Conservation (phyloP, 1,139 yeast genomes). For the Eremothecium gossypii region DNA sequence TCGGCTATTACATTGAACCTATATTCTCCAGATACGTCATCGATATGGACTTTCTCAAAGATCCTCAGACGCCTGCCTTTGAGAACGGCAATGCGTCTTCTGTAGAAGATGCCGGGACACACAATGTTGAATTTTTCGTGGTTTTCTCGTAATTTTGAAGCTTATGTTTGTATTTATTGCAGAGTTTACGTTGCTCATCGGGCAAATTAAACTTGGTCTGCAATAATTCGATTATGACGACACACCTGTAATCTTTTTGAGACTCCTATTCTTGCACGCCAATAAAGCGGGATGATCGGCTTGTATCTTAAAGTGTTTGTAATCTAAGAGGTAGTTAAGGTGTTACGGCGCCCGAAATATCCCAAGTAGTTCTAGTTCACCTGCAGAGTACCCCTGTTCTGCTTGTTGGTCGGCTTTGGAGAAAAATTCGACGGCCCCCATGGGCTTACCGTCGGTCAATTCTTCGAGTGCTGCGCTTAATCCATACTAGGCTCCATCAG, state of each 20-base stretch:
- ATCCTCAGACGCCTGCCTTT: too few relatives aligned
- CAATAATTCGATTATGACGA: too few relatives aligned
- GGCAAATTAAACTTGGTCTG: too few relatives aligned
- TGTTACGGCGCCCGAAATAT: slow-evolving; percentile 8
- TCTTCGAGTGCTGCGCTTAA: slow-evolving; percentile 16
- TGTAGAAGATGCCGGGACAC: too few relatives aligned
- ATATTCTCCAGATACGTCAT: too few relatives aligned
- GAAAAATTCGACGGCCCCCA: slow-evolving; percentile 14
- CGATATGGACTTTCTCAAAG: too few relatives aligned
- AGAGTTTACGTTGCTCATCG: too few relatives aligned
- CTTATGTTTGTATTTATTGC: neutral
- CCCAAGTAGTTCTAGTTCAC: slow-evolving; percentile 12
- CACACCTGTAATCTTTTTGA: too few relatives aligned
- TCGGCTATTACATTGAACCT: too few relatives aligned
- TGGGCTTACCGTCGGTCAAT: slow-evolving; percentile 4
- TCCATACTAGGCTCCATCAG: slow-evolving; percentile 13
- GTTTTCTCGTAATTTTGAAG: too few relatives aligned
- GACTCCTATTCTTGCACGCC: slow-evolving; percentile 6
- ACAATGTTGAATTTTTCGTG: too few relatives aligned
- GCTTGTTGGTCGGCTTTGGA: slow-evolving; percentile 11
- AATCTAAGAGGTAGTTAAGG: slow-evolving; percentile 10
- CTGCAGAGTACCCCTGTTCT: slow-evolving; percentile 10
- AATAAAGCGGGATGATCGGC: slow-evolving; percentile 12
- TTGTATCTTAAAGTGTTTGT: slow-evolving; percentile 9
- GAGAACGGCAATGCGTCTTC: too few relatives aligned